phyloP scores from a whole-genome alignment of 176 grass and related monocot genomes.

The Saccharum officinarum region DNA sequence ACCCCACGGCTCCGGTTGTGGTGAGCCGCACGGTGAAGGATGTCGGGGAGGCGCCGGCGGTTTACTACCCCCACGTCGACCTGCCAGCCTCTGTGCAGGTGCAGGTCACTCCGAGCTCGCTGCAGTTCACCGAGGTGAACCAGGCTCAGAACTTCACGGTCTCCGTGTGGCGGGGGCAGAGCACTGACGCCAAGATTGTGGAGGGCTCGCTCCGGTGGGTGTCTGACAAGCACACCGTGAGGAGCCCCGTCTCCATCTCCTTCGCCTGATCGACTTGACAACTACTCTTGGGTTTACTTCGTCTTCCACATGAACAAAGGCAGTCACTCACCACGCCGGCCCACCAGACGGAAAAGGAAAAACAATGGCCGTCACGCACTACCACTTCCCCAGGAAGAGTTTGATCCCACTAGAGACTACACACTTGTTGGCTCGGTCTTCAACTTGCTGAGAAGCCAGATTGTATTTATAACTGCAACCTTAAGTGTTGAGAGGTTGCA shows the following conservation, averaged over 20 bases:
- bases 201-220: constrained; percentile 41
- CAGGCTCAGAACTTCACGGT: constrained; percentile 32
- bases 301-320: too few species aligned
- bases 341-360: too few species aligned
- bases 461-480: too few species aligned
- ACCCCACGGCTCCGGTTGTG: neutral
- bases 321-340: too few species aligned
- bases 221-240: constrained; percentile 40
- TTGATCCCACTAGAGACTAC: too few species aligned
- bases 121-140: constrained; percentile 21
- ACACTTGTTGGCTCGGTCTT: too few species aligned
- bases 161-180: neutral
- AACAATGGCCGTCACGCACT: too few species aligned
- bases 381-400: too few species aligned
- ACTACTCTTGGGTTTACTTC: too few species aligned
- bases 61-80: constrained; percentile 28
- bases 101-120: constrained; percentile 17
- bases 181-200: neutral
- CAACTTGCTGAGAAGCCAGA: too few species aligned
- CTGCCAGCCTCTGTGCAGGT: neutral
- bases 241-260: constrained; percentile 33
- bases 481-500: too few species aligned
- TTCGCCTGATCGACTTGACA: neutral
- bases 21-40: constrained; percentile 47
- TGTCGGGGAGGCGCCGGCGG: constrained; percentile 34